Conservation (phyloP, 495 filamentous ascomycete species). For the Bryoglossum gracile region DNA sequence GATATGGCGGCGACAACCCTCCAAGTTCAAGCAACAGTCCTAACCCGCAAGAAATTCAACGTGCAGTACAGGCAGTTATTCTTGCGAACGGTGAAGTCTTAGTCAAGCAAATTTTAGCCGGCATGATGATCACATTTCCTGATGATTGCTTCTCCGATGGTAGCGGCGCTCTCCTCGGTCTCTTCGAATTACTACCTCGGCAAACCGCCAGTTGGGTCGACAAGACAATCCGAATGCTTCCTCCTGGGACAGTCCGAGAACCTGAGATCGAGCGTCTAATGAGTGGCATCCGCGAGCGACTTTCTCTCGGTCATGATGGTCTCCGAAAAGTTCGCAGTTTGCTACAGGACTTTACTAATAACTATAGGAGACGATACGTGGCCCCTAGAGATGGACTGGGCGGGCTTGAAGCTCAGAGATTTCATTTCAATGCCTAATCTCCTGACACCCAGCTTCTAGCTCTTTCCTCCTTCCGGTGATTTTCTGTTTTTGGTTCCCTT, state of each 20-base stretch:
- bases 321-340: slow-evolving; percentile 73
- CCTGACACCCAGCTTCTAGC: background rate
- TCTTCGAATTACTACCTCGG: slow-evolving; percentile 80
- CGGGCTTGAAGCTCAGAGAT: slow-evolving; percentile 72
- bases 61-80: slow-evolving; percentile 65
- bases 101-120: slow-evolving; percentile 78
- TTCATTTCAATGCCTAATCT: slow-evolving; percentile 55
- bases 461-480: background rate
- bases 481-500: slow-evolving; percentile 3
- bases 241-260: slow-evolving; percentile 65
- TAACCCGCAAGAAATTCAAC: slow-evolving; percentile 56
- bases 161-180: slow-evolving; percentile 77
- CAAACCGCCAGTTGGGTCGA: slow-evolving; percentile 74
- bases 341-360: slow-evolving; percentile 94
- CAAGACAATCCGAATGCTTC: slow-evolving; percentile 73
- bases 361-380: slow-evolving; percentile 86
- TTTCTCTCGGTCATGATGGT: slow-evolving; percentile 56
- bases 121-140: slow-evolving; percentile 99
- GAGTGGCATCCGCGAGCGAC: slow-evolving; percentile 55
- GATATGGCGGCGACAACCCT: slow-evolving; percentile 73
- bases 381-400: slow-evolving; percentile 89
- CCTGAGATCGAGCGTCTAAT: slow-evolving; percentile 56
- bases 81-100: slow-evolving; percentile 66
- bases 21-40: slow-evolving; percentile 60
- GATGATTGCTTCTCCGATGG: slow-evolving; percentile 91